Evolutionary conservation across 495 filamentous ascomycete species (phyloP), one percentile per base, ranked within the genome.

Genomic region (Penicillium canariense): DNA sequence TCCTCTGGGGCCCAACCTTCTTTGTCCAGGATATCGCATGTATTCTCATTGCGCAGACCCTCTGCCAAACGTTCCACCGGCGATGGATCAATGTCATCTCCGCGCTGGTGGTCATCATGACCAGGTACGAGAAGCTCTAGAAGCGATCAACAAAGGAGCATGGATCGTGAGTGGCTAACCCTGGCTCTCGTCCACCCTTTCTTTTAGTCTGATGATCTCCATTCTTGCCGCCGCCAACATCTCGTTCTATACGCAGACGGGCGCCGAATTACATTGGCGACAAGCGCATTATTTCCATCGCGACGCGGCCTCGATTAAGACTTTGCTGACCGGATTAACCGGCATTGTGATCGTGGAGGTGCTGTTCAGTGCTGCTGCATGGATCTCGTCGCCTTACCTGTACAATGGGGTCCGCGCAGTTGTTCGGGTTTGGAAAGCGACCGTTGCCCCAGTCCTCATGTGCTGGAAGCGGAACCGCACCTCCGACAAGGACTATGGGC

Each of bases 1-100:
- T 69, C 10, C 55, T 69, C n/a, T 75, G 72, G 72, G 72, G 68
- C 11, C 54, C 67, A 23, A 73, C 72, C 5, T 73, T 75, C 34
- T 68, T 73, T 46, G 51, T 68, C 14, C 70, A 75, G 49, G 72
- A 75, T 71, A 56, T 71, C 40, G 49, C 60, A 8, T 61, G 67
- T 22, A 56, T 70, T 10, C 43, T 72, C 5, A 30, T 72, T 23
- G 47, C 62, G 14, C 66, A 65, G 4, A 39, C 50, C 17, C 40
- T 67, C 30, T 66, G 64, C 17, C 63, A 62, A 18, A 59, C 63
- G 11, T 59, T 65, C 20, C 58, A 59, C 0, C 61, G 60, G 45
- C 62, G 64, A 28, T 61, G 55, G 61, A 9, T 65, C 23, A 59
- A 63, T 30, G 61, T 56, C 11, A 7, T 63, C 5, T 46, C 52